A percentile compares a stretch with the other conserved stretches of the same genome.
Conservation (phyloP, 306 rosid genomes). For the Cucurbita maxima region DNA sequence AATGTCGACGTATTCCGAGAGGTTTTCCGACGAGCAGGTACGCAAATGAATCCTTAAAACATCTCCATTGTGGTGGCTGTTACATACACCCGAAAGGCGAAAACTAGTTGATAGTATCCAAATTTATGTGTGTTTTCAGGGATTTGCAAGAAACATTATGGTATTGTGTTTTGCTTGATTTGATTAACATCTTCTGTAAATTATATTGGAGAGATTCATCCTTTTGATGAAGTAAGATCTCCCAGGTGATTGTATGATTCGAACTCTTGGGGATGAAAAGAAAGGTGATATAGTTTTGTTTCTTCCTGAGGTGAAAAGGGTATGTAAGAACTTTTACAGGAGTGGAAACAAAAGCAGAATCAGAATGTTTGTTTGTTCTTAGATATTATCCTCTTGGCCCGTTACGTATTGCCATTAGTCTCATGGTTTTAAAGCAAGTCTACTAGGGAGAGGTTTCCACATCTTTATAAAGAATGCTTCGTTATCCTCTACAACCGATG, state of each 20-base stretch:
- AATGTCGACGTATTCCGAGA: constrained; percentile 61
- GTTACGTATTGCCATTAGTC: no score
- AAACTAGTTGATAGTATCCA: neutral
- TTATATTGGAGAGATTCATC: neutral
- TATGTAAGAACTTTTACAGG: neutral
- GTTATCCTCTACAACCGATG: no score
- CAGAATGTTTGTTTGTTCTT: neutral
- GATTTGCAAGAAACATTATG: neutral
- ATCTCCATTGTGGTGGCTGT: neutral
- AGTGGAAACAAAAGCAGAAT: neutral
- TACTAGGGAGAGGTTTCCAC: no score
- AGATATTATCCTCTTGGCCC: no score
- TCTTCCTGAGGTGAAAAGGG: neutral
- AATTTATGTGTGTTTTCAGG: neutral
- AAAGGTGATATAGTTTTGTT: neutral
- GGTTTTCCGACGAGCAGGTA: constrained; percentile 13
- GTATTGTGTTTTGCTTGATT: neutral
- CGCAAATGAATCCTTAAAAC: neutral
- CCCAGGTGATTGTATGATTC: neutral
- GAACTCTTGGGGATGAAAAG: neutral
- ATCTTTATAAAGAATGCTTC: no score
- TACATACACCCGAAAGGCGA: no score
- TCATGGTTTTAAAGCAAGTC: no score
- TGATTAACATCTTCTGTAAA: neutral
- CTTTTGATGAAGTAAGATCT: neutral